phyloP scores from a whole-genome alignment of 2,329 filamentous ascomycete species.

The Aspergillus quadrilineatus region DNA sequence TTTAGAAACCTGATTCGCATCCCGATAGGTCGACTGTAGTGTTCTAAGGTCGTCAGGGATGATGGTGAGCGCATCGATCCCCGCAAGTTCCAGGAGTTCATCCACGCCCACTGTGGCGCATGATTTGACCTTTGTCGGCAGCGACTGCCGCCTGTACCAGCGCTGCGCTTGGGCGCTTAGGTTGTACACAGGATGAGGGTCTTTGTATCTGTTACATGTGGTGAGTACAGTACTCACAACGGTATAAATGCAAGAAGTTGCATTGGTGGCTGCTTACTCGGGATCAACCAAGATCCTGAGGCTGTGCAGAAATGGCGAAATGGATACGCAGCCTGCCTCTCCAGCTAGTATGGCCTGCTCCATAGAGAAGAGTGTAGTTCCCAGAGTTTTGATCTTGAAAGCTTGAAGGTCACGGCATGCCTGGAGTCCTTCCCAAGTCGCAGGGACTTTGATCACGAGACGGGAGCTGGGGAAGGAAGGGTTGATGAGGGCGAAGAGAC shows the following conservation, averaged over 20 bases:
- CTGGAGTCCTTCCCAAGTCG: conserved; percentile 12
- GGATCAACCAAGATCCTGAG: conserved; percentile 14
- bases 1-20: background rate
- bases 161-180: background rate
- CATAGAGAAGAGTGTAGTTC: conserved; percentile 55
- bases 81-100: background rate
- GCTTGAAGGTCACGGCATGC: conserved; percentile 1
- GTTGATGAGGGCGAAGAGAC: background rate
- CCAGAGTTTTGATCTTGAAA: conserved; percentile 24
- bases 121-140: background rate
- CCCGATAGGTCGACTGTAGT: background rate
- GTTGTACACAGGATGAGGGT: background rate
- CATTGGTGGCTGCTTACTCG: background rate
- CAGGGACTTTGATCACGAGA: conserved; percentile 9
- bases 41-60: background rate
- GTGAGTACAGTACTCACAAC: background rate
- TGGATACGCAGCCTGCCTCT: conserved; percentile 56
- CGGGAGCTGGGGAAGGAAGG: background rate
- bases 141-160: background rate
- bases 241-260: background rate
- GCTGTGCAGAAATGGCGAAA: conserved; percentile 62
- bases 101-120: background rate
- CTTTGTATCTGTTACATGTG: background rate
- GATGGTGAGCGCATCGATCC: background rate
- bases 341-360: conserved; percentile 58